A percentile compares a stretch with the other conserved stretches of the same genome.
Evolutionary conservation across 495 filamentous ascomycete species (phyloP).

Genomic region (Podospora sp.): DNA sequence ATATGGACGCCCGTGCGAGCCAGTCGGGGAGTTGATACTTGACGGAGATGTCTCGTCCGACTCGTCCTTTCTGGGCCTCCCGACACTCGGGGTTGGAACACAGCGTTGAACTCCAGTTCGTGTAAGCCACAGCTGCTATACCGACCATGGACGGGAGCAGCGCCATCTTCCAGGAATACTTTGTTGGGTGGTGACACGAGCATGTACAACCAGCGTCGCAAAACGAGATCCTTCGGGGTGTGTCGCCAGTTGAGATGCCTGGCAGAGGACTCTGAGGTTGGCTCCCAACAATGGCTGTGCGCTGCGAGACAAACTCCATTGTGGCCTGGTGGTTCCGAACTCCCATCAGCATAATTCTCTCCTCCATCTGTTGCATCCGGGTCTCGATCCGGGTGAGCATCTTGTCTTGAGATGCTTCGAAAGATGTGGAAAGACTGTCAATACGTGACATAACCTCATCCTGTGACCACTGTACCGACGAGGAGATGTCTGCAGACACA

Average conservation of each 20-base stretch:
- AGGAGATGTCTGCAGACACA: not conserved
- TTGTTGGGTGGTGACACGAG: not conserved
- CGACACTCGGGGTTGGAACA: not conserved
- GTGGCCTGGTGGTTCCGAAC: not conserved
- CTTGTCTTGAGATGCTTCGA: not conserved
- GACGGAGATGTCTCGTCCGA: not conserved
- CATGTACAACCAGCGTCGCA: not conserved
- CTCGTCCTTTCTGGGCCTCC: not conserved
- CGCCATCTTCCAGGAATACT: not conserved
- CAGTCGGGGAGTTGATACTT: constrained; percentile 13
- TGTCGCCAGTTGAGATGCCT: not conserved
- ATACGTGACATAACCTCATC: not conserved
- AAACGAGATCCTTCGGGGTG: not conserved
- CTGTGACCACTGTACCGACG: not conserved
- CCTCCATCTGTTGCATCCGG: not conserved
- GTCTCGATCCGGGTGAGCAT: not conserved
- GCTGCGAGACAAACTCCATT: no score
- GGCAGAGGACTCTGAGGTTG: no score
- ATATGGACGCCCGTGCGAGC: constrained; percentile 6
- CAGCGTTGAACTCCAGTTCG: not conserved
- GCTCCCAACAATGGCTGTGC: no score
- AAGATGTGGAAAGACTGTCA: not conserved
- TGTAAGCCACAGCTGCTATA: not conserved
- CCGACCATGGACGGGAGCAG: constrained; percentile 1
- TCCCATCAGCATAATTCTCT: not conserved